phyloP scores from a whole-genome alignment of 1,284 basidiomycete species.

The Austropuccinia psidii region DNA sequence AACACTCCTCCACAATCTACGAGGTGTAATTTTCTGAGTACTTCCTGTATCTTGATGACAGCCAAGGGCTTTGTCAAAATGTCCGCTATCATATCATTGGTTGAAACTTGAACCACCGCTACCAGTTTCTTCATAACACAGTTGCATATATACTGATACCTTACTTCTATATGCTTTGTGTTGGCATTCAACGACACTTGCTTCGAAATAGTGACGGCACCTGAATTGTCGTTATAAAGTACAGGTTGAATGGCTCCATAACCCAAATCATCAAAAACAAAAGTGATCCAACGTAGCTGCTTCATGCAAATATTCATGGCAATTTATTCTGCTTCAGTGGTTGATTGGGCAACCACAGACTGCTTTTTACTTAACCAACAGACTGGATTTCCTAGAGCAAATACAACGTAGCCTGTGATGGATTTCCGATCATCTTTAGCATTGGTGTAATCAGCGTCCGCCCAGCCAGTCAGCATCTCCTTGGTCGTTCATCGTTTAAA shows the following conservation, averaged over 20 bases:
- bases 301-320: background rate
- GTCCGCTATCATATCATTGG: background rate
- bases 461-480: slow-evolving; percentile 11
- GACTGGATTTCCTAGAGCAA: background rate
- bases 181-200: background rate
- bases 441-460: slow-evolving; percentile 1
- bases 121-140: background rate
- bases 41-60: too few species aligned
- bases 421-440: background rate
- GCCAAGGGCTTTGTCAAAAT: slow-evolving; percentile 1
- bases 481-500: too few species aligned
- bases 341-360: background rate
- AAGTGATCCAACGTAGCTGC: slow-evolving; percentile 3
- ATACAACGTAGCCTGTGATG: background rate
- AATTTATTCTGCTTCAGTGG: background rate
- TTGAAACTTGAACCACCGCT: background rate
- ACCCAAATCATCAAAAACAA: background rate
- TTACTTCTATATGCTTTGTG: background rate
- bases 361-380: slow-evolving; percentile 5
- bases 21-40: too few species aligned
- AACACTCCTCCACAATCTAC: too few species aligned
- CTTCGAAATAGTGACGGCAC: background rate
- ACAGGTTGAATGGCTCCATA: background rate
- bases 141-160: background rate
- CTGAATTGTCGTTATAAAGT: background rate